Conservation (phyloP, 1,284 basidiomycete species). For the Chalciporus piperatoides region DNA sequence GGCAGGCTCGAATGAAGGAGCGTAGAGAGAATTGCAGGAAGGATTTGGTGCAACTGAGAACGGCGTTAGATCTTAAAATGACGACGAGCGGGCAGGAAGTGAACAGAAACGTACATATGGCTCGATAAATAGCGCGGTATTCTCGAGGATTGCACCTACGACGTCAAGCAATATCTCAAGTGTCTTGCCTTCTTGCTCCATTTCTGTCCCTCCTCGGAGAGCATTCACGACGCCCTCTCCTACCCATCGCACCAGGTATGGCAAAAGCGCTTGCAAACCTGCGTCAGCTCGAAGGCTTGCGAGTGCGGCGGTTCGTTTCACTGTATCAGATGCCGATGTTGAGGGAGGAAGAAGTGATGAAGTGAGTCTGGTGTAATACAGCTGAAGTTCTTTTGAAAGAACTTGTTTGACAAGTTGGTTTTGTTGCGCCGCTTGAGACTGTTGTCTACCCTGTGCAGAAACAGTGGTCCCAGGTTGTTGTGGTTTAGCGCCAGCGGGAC, state of each 20-base stretch:
- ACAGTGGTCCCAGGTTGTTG: conserved; percentile 21
- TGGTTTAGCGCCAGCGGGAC: conserved; percentile 35
- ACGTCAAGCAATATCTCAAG: conserved; percentile 81
- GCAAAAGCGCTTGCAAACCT: conserved; percentile 90
- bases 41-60: conserved; percentile 85
- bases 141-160: conserved; percentile 78
- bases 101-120: conserved; percentile 75
- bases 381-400: conserved; percentile 89
- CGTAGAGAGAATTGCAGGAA: conserved; percentile 89
- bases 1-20: conserved; percentile 84
- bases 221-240: conserved; percentile 81
- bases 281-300: conserved; percentile 88
- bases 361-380: conserved; percentile 93
- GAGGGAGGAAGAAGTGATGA: conserved; percentile 67
- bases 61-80: background rate
- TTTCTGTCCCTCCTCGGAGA: conserved; percentile 55
- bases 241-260: conserved; percentile 94
- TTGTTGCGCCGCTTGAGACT: conserved; percentile 44
- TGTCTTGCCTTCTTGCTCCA: conserved; percentile 60
- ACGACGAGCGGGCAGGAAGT: background rate
- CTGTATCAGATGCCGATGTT: conserved; percentile 39
- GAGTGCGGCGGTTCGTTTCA: conserved; percentile 82
- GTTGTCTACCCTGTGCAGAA: conserved; percentile 36
- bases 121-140: conserved; percentile 89
- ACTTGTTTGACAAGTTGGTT: conserved; percentile 86